Conservation (phyloP, 306 rosid species). For the Glycyrrhiza uralensis region DNA sequence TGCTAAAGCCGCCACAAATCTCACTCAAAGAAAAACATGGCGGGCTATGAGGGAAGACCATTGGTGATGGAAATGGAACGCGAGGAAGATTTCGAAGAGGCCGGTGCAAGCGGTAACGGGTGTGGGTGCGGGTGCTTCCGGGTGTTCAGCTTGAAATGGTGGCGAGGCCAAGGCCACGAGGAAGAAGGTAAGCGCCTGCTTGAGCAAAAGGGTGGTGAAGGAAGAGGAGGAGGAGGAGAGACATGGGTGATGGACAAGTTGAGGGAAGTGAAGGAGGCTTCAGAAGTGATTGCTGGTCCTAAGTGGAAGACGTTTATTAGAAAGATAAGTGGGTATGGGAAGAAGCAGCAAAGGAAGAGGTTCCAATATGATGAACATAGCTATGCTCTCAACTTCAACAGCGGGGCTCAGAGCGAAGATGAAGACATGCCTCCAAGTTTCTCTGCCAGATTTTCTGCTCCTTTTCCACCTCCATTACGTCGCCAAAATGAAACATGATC, state of each 20-base stretch:
- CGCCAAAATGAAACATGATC: constrained; percentile 17
- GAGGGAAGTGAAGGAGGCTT: constrained; percentile 44
- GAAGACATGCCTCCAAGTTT: constrained; percentile 42
- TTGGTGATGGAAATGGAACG: constrained; percentile 29
- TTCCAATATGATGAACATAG: constrained; percentile 65
- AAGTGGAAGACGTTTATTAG: constrained; percentile 79
- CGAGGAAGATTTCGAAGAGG: constrained; percentile 32
- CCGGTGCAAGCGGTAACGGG: constrained; percentile 32
- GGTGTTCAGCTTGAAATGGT: constrained; percentile 27
- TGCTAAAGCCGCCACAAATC: constrained; percentile 4
- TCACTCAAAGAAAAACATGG: constrained; percentile 28
- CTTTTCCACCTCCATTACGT: constrained; percentile 12
- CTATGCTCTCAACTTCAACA: constrained; percentile 73
- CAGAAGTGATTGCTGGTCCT: constrained; percentile 65
- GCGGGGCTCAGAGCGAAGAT: constrained; percentile 43
- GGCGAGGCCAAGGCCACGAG: not conserved
- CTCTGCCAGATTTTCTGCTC: constrained; percentile 52
- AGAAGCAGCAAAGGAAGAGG: constrained; percentile 29
- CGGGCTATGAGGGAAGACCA: constrained; percentile 35
- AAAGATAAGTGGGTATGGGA: constrained; percentile 47
- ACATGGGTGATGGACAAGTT: constrained; percentile 48
- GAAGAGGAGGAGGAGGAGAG: constrained; percentile 19
- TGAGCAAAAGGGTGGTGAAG: constrained; percentile 13
- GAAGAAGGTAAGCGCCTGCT: constrained; percentile 23
- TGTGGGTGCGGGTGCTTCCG: constrained; percentile 49